Evolutionary conservation across 2,329 filamentous ascomycete species (phyloP), one percentile per base, ranked within the genome.

Genomic region (Nigrograna mackinnonii): DNA sequence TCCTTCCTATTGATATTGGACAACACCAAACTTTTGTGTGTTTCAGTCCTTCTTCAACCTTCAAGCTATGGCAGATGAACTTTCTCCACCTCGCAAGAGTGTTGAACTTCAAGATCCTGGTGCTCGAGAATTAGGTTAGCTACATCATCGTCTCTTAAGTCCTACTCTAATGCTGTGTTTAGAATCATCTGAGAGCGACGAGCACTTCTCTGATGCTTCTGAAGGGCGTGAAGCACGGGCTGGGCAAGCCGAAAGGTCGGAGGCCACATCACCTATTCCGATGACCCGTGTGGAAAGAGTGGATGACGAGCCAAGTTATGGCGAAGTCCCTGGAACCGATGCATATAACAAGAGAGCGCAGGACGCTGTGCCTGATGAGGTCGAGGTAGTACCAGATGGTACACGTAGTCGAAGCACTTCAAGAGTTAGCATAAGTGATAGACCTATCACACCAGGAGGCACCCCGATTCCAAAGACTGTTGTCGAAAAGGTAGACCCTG

Each of bases 191-290:
- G 77, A 77, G 44, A 78, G 76, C 45, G 78, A 81, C 36, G 83
- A 85, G 48, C 79, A 85, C 66, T 86, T 85, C 64, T 84, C 82
- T 35, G 83, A 85, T 59, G 83, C 83, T 43, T 80, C 76, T 32
- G 83, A 85, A 71, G 82, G 80, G 62, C 64, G 55, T 57, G 50
- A 58, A 57, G 63, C 43, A 51, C 54, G 47, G 67, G 63, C 50
- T 62, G 57, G 49, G 55, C 58, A 58, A 37, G 38, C 48, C 22
- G 52, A 49, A 58, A 60, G 66, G 40, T 72, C 73, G 39, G 64
- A 71, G 51, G 62, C 68, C 50, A 67, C 67, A 35, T 82, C 79
- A 7, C 77, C 79, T 39, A 76, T 84, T 41, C 82, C 82, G 19
- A 74, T 76, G 38, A 85, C 81, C n/a, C 73, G 82, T 49, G 79